phyloP scores from a whole-genome alignment of 768 basidiomycete genomes.

The Tricholoma furcatifolium region DNA sequence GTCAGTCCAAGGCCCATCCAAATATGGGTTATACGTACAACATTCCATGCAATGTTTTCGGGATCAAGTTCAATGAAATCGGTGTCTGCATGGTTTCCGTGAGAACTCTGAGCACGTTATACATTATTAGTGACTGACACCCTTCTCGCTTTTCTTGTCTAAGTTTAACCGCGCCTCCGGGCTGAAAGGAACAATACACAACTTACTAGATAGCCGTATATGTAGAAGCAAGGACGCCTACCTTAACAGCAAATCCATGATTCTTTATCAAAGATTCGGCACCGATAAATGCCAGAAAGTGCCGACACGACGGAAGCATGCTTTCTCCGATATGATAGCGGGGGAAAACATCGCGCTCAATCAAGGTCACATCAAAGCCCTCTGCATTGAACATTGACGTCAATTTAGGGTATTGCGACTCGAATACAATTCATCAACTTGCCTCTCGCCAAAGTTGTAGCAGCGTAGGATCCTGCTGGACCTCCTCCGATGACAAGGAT shows the following conservation, averaged over 20 bases:
- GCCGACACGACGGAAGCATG: slow-evolving; percentile 29
- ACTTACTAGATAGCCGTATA: not conserved
- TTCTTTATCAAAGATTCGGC: slow-evolving; percentile 25
- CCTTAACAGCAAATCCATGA: slow-evolving; percentile 31
- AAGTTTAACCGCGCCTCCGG: slow-evolving; percentile 62
- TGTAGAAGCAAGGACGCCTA: slow-evolving; percentile 10
- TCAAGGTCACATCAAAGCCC: slow-evolving; percentile 48
- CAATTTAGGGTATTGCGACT: no score
- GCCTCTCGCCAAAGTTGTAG: slow-evolving; percentile 41
- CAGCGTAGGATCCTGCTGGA: slow-evolving; percentile 47
- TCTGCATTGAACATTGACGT: slow-evolving; percentile 19
- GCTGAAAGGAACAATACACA: slow-evolving; percentile 32
- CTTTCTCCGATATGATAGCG: slow-evolving; percentile 42
- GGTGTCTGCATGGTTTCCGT: slow-evolving; percentile 42
- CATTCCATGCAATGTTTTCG: slow-evolving; percentile 57
- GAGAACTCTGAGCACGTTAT: not conserved
- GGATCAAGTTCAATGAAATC: slow-evolving; percentile 55
- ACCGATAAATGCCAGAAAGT: slow-evolving; percentile 33
- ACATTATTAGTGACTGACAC: slow-evolving; percentile 36
- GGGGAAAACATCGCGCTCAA: slow-evolving; percentile 46
- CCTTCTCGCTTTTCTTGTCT: slow-evolving; percentile 53
- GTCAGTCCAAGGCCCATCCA: not conserved
- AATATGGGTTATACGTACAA: slow-evolving; percentile 36
- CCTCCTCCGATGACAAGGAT: slow-evolving; percentile 45
- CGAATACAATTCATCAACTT: slow-evolving; percentile 22